phyloP scores from a whole-genome alignment of 805 yeast species.

The Nakazawaea holstii region DNA sequence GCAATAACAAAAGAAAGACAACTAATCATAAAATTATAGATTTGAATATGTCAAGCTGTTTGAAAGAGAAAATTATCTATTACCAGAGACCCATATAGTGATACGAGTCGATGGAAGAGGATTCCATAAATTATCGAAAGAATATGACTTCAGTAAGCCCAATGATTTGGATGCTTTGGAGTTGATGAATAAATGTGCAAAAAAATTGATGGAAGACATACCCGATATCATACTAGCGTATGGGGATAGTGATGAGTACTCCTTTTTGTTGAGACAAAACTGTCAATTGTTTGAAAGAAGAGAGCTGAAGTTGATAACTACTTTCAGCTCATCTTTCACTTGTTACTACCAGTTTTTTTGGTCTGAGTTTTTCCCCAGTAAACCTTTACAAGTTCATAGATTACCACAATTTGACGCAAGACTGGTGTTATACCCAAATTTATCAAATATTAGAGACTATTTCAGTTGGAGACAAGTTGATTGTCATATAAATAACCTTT shows the following conservation, averaged over 20 bases:
- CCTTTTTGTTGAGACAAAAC: slow-evolving; percentile 62
- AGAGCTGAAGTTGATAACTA: slow-evolving; percentile 72
- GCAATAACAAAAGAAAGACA: too few species aligned
- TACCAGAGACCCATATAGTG: slow-evolving; percentile 79
- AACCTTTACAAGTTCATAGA: slow-evolving; percentile 40
- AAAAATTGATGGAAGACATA: slow-evolving; percentile 52
- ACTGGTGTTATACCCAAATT: slow-evolving; percentile 78
- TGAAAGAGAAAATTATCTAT: slow-evolving; percentile 65
- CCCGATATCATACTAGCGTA: slow-evolving; percentile 78
- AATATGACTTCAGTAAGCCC: slow-evolving; percentile 78
- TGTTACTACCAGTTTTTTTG: slow-evolving; percentile 70
- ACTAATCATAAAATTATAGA: background rate
- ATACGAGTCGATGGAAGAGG: slow-evolving; percentile 92
- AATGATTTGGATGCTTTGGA: slow-evolving; percentile 74
- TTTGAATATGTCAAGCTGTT: slow-evolving; percentile 77
- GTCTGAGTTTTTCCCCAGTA: slow-evolving; percentile 50
- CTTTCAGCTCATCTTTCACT: slow-evolving; percentile 79
- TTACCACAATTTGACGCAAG: slow-evolving; percentile 90
- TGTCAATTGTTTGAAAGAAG: slow-evolving; percentile 79
- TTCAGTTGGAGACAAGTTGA: slow-evolving; percentile 95
- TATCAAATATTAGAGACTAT: slow-evolving; percentile 63
- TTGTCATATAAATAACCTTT: slow-evolving; percentile 90
- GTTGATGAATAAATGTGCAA: slow-evolving; percentile 81
- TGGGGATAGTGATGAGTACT: slow-evolving; percentile 95
- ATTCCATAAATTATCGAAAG: slow-evolving; percentile 76